phyloP scores from a whole-genome alignment of 2,329 filamentous ascomycete species.

The Hymenoscyphus fraxineus region DNA sequence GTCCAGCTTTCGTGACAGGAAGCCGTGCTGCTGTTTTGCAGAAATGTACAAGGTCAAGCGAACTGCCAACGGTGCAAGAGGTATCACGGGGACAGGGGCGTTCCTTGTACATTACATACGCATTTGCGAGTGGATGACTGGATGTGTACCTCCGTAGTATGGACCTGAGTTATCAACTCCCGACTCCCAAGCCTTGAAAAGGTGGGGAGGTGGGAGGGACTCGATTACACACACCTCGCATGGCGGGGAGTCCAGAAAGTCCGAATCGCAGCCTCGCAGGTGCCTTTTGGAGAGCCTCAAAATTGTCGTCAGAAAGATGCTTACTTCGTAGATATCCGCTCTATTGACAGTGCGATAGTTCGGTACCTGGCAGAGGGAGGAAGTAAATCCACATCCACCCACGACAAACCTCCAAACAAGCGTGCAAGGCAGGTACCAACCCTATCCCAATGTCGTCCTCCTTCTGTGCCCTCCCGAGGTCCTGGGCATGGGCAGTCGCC shows the following conservation, averaged over 20 bases:
- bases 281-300: background rate
- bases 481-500: background rate
- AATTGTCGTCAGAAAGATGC: too few species aligned
- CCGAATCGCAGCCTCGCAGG: background rate
- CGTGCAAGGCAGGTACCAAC: background rate
- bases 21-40: background rate
- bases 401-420: background rate
- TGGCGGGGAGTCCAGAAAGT: background rate
- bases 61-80: background rate
- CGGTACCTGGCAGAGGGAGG: background rate
- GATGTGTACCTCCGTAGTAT: too few species aligned
- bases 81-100: background rate
- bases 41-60: constrained; percentile 7
- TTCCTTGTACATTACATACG: constrained; percentile 30
- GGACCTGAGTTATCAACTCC: background rate
- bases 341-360: background rate
- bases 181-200: background rate
- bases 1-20: background rate
- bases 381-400: background rate
- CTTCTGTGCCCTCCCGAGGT: background rate
- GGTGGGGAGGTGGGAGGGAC: background rate
- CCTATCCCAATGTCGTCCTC: background rate
- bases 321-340: too few species aligned
- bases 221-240: background rate
- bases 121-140: background rate